A percentile compares a stretch with the other conserved stretches of the same genome.
These are phyloP conservation scores for Kwoniella sp. DNA, from an alignment of 768 basidiomycete species.

Conservation along the genomic window DNA sequence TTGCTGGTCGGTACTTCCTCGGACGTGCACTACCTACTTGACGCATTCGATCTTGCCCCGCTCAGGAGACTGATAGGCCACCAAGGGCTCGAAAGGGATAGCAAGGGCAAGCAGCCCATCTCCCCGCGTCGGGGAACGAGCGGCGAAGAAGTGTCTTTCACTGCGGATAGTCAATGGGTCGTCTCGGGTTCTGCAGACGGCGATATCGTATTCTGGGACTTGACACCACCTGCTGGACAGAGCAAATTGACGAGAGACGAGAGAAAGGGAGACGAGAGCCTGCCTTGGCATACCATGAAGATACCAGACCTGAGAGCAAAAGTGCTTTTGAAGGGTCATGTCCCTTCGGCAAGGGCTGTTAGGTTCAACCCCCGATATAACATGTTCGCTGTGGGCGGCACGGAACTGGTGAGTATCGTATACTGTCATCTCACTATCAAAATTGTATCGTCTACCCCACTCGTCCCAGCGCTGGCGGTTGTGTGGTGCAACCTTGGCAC, in stretches of 20 bases:
- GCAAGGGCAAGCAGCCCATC: conserved; percentile 59
- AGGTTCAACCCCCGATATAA: conserved; percentile 84
- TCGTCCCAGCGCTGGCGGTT: background rate
- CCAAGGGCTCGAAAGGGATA: conserved; percentile 74
- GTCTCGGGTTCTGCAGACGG: conserved; percentile 77
- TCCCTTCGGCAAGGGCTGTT: conserved; percentile 78
- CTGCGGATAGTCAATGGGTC: conserved; percentile 88
- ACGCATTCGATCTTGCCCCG: conserved; percentile 82
- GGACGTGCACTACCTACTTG: conserved; percentile 88
- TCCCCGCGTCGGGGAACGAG: conserved; percentile 75
- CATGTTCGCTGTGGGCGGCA: conserved; percentile 66
- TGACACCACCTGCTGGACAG: conserved; percentile 58
- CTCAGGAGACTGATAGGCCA: conserved; percentile 85
- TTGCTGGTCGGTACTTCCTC: conserved; percentile 90
- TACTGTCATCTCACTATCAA: too few relatives aligned
- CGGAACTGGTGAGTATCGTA: conserved; percentile 68
- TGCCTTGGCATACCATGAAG: conserved; percentile 48
- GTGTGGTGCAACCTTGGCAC: background rate
- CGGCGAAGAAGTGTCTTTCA: conserved; percentile 93
- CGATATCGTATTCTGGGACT: conserved; percentile 83
- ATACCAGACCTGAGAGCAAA: conserved; percentile 59
- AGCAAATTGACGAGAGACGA: conserved; percentile 16
- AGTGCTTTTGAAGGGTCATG: conserved; percentile 62
- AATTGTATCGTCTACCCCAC: background rate
- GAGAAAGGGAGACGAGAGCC: conserved; percentile 18